Conservation (phyloP, 768 basidiomycete genomes). For the Russula compacta region DNA sequence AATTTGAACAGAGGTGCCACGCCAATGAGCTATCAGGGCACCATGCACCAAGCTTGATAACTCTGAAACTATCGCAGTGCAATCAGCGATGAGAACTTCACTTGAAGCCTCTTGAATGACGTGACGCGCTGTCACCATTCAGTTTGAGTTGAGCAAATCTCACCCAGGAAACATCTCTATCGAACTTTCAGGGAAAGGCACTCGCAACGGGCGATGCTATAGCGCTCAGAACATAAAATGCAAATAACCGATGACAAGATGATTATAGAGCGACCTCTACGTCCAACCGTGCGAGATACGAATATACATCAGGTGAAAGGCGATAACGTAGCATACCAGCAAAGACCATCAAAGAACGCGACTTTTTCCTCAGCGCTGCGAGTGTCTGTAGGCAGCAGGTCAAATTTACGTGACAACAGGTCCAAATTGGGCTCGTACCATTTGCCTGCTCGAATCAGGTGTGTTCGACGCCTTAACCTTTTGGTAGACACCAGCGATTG, state of each 20-base stretch:
- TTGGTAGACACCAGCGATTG: conserved; percentile 74
- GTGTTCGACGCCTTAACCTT: conserved; percentile 61
- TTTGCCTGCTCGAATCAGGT: conserved; percentile 67
- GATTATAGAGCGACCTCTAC: conserved; percentile 71
- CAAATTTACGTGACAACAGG: conserved; percentile 18
- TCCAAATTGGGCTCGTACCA: conserved; percentile 39
- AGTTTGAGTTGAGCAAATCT: too few species aligned
- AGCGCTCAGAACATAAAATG: background rate
- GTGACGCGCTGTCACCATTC: too few species aligned
- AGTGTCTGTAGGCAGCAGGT: conserved; percentile 42
- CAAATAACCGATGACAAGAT: background rate
- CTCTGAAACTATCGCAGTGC: too few species aligned
- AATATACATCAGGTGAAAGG: conserved; percentile 85
- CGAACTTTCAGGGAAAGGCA: too few species aligned
- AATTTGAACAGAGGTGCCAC: too few species aligned
- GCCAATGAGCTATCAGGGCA: too few species aligned
- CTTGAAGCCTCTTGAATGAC: too few species aligned
- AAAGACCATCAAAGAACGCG: conserved; percentile 80
- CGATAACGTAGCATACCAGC: conserved; percentile 82
- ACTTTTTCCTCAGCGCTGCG: conserved; percentile 62
- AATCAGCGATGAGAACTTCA: too few species aligned
- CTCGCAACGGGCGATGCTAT: background rate
- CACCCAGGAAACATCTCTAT: too few species aligned
- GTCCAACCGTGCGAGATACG: conserved; percentile 75
- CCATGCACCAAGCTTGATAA: too few species aligned